phyloP scores from a whole-genome alignment of 192 early-diverging fungal species.

The Martensiomyces pterosporus region DNA sequence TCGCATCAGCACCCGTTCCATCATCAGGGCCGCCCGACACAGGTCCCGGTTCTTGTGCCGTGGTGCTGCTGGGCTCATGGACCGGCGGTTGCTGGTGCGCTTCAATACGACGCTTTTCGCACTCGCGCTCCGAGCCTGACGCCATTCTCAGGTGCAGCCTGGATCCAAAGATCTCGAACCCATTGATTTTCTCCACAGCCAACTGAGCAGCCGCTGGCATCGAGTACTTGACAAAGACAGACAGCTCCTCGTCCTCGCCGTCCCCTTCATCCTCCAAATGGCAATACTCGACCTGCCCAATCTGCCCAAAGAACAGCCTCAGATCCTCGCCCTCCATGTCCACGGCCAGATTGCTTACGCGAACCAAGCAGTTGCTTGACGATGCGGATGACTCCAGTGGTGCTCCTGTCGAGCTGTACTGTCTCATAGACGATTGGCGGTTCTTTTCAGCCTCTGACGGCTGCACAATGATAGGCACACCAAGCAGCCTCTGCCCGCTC shows the following conservation, averaged over 20 bases:
- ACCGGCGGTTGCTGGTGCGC: neutral
- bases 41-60: no score
- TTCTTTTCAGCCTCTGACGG: conserved; percentile 94
- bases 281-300: conserved; percentile 81
- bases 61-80: neutral
- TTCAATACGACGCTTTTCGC: conserved; percentile 15
- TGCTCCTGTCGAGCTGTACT: conserved; percentile 22
- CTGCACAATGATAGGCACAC: conserved; percentile 91
- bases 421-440: conserved; percentile 55
- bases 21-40: no score
- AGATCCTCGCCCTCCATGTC: conserved; percentile 72
- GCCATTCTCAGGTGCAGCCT: conserved; percentile 36
- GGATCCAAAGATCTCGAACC: conserved; percentile 69
- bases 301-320: conserved; percentile 72
- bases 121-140: conserved; percentile 21
- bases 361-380: conserved; percentile 49
- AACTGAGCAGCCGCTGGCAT: conserved; percentile 66
- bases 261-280: conserved; percentile 60
- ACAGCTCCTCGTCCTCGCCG: conserved; percentile 80
- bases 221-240: conserved; percentile 54
- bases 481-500: conserved; percentile 82
- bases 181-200: conserved; percentile 81
- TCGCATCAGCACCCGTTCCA: no score
- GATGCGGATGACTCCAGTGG: conserved; percentile 6
- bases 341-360: conserved; percentile 61